Percentiles rank a stretch among this genome's conserved stretches.
Evolutionary conservation across 768 basidiomycete genomes (phyloP).

Genomic region (Tricholoma matsutake): DNA sequence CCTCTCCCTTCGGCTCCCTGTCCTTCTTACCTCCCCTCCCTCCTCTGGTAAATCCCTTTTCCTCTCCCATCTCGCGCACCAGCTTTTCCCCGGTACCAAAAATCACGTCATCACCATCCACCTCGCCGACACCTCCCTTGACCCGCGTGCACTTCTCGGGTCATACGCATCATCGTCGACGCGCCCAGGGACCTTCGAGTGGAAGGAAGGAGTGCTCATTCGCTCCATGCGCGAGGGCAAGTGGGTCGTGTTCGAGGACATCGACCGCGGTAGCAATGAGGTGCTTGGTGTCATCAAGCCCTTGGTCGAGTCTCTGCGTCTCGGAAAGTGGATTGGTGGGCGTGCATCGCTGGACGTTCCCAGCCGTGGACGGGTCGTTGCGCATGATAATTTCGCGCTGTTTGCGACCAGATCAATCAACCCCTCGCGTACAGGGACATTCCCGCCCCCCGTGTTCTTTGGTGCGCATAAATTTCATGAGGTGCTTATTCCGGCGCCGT

Average conservation of each 20-base stretch:
- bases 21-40: conserved; percentile 79
- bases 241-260: conserved; percentile 92
- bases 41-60: conserved; percentile 88
- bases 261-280: conserved; percentile 88
- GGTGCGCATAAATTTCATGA: conserved; percentile 85
- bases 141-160: conserved; percentile 89
- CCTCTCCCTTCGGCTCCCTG: conserved; percentile 67
- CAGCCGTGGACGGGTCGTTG: conserved; percentile 68
- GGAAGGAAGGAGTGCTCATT: conserved; percentile 92
- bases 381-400: conserved; percentile 76
- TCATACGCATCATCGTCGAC: conserved; percentile 88
- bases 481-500: conserved; percentile 59
- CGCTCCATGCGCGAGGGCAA: conserved; percentile 86
- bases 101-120: conserved; percentile 84
- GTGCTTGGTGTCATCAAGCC: conserved; percentile 86
- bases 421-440: conserved; percentile 43
- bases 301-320: conserved; percentile 68
- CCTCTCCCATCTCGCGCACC: conserved; percentile 69
- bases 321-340: conserved; percentile 74
- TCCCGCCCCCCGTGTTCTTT: conserved; percentile 68
- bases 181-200: conserved; percentile 87
- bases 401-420: conserved; percentile 83
- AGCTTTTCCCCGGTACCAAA: conserved; percentile 53
- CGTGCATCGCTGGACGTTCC: conserved; percentile 70
- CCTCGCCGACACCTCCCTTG: conserved; percentile 92